Conservation (phyloP, 192 early-diverging fungal genomes). For the Ambispora gerdemannii region DNA sequence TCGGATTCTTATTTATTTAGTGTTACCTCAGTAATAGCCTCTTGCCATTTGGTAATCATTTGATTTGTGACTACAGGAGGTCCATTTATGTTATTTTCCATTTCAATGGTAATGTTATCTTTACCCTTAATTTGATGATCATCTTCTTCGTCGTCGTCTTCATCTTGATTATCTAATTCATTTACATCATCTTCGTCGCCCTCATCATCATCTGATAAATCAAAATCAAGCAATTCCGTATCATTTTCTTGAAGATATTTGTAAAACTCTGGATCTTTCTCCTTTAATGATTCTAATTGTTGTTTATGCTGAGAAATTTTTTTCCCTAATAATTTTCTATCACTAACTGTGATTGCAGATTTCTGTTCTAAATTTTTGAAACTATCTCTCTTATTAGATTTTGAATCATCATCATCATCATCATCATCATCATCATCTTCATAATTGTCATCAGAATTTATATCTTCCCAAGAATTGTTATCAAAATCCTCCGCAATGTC, state of each 20-base stretch:
- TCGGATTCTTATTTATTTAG: too few relatives aligned
- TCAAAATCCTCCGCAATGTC: conserved; percentile 46
- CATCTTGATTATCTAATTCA: conserved; percentile 25
- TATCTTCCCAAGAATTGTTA: conserved; percentile 34
- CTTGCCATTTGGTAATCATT: conserved; percentile 75
- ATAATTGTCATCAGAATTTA: conserved; percentile 28
- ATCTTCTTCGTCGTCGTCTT: background rate
- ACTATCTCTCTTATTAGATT: conserved; percentile 51
- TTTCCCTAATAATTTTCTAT: too few relatives aligned
- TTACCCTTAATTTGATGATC: background rate
- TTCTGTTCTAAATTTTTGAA: conserved; percentile 38
- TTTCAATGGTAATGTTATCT: background rate
- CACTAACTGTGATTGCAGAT: too few relatives aligned
- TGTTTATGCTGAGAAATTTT: conserved; percentile 64
- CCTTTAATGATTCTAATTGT: conserved; percentile 79
- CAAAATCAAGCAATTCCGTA: conserved; percentile 76
- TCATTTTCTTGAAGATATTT: conserved; percentile 90
- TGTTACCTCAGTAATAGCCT: conserved; percentile 39
- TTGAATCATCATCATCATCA: conserved; percentile 52
- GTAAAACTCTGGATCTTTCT: conserved; percentile 89
- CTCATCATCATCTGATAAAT: conserved; percentile 42
- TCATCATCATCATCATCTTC: conserved; percentile 52
- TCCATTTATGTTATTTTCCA: conserved; percentile 11
- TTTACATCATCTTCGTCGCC: conserved; percentile 32
- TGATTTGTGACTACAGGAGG: conserved; percentile 51